Conservation (phyloP, 139 green algal genomes). For the Chlamydomonas schloesseri region DNA sequence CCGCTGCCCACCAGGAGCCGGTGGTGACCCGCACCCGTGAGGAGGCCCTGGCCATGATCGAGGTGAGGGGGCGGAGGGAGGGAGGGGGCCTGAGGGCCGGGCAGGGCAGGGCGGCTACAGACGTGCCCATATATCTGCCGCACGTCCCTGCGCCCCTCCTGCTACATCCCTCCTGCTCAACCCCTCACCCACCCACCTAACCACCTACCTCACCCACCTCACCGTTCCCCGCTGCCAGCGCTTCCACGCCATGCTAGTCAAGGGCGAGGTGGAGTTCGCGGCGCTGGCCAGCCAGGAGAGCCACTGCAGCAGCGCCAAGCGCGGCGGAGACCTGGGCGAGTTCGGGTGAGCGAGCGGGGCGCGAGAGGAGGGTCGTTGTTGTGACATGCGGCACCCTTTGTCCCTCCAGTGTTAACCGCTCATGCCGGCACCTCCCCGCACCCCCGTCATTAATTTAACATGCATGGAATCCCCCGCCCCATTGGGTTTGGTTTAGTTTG, state of each 20-base stretch:
- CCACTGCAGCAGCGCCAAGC: conserved; percentile 86
- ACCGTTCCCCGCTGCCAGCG: conserved; percentile 40
- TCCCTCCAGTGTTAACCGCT: too few relatives aligned
- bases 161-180: not conserved
- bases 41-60: conserved; percentile 86
- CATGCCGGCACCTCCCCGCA: too few relatives aligned
- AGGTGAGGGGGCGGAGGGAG: conserved; percentile 38
- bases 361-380: too few relatives aligned
- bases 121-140: too few relatives aligned
- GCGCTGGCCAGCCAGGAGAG: conserved; percentile 78
- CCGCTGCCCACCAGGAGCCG: too few relatives aligned
- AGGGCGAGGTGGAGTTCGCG: conserved; percentile 73
- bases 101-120: too few relatives aligned
- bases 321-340: conserved; percentile 86
- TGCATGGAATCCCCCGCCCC: too few relatives aligned
- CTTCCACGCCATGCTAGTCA: conserved; percentile 70
- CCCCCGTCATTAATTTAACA: too few relatives aligned
- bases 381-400: too few relatives aligned
- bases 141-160: too few relatives aligned
- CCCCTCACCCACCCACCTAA: not conserved
- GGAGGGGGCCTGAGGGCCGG: too few relatives aligned
- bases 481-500: too few relatives aligned
- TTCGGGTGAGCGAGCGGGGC: conserved; percentile 81
- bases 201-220: not conserved
- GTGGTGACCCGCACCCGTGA: conserved; percentile 79